These are phyloP conservation scores for Diplodia intermedia DNA, from an alignment of 2,329 filamentous ascomycete species.

Conservation along the genomic window DNA sequence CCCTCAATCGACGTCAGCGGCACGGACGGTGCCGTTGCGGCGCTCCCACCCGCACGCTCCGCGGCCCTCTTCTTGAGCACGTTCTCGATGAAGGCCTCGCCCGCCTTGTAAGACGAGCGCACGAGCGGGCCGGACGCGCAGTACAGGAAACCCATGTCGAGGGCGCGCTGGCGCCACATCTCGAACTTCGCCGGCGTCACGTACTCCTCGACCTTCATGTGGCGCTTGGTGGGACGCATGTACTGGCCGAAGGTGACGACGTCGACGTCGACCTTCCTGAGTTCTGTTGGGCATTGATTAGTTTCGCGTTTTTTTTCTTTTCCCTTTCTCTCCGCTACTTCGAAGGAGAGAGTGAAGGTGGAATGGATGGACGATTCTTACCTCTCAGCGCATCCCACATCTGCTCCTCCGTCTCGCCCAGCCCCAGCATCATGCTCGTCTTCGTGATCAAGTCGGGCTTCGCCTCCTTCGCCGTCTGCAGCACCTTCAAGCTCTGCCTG, in stretches of 20 bases:
- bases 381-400: slow-evolving; percentile 77
- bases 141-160: slow-evolving; percentile 97
- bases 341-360: neutral
- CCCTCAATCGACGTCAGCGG: slow-evolving; percentile 1
- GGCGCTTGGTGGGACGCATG: slow-evolving; percentile 97
- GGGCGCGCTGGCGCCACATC: slow-evolving; percentile 83
- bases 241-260: slow-evolving; percentile 99
- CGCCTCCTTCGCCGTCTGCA: slow-evolving; percentile 81
- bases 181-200: slow-evolving; percentile 92
- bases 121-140: slow-evolving; percentile 93
- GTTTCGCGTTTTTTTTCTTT: neutral
- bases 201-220: slow-evolving; percentile 97
- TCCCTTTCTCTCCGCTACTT: neutral
- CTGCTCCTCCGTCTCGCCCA: slow-evolving; percentile 91
- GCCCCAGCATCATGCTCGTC: slow-evolving; percentile 94
- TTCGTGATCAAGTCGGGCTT: slow-evolving; percentile 89
- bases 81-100: slow-evolving; percentile 98
- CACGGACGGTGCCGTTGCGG: neutral
- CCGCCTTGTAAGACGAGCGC: slow-evolving; percentile 95
- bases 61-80: slow-evolving; percentile 81
- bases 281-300: slow-evolving; percentile 58
- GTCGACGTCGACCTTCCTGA: slow-evolving; percentile 82
- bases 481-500: slow-evolving; percentile 79
- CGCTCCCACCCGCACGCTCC: slow-evolving; percentile 37
- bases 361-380: slow-evolving; percentile 46